Evolutionary conservation across 2,329 filamentous ascomycete genomes (phyloP).

Genomic region (Magnaporthiopsis incrustans): DNA sequence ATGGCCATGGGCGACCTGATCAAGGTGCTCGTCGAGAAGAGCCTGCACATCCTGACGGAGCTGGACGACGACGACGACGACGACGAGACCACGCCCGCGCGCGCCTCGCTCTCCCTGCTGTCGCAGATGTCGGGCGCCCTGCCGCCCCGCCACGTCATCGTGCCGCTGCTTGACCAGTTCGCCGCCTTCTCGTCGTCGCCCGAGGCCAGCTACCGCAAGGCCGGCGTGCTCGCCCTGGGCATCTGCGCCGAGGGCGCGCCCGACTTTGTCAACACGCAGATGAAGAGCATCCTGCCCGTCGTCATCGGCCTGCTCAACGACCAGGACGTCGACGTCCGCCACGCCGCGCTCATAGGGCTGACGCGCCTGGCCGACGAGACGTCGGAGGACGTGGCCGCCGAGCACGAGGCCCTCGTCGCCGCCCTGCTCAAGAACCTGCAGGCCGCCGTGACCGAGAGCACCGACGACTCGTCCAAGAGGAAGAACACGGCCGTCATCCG

Average conservation of each 20-base stretch:
- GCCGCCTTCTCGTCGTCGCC: constrained; percentile 69
- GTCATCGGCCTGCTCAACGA: constrained; percentile 80
- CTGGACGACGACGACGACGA: constrained; percentile 73
- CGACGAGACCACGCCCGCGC: constrained; percentile 77
- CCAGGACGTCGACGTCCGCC: constrained; percentile 72
- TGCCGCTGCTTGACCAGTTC: constrained; percentile 82
- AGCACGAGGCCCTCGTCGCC: constrained; percentile 78
- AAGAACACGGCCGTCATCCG: constrained; percentile 81
- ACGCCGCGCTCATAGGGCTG: constrained; percentile 79
- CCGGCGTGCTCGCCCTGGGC: constrained; percentile 83
- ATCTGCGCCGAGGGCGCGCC: constrained; percentile 95
- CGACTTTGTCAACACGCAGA: constrained; percentile 92
- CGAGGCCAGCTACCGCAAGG: constrained; percentile 74
- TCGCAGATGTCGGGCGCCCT: constrained; percentile 84
- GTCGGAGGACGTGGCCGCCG: constrained; percentile 77
- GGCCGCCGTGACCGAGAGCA: constrained; percentile 60
- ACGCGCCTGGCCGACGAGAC: constrained; percentile 90
- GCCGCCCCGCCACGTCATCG: constrained; percentile 87
- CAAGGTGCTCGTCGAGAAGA: constrained; percentile 77
- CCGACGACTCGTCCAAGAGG: constrained; percentile 57
- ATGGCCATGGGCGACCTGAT: constrained; percentile 80
- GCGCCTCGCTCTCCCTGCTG: constrained; percentile 77
- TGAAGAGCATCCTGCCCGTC: constrained; percentile 75
- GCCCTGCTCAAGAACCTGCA: constrained; percentile 84
- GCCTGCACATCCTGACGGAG: constrained; percentile 84